Evolutionary conservation across 139 green algal genomes (phyloP), one percentile per base, ranked within the genome.

Genomic region (Astrephomene gubernaculifera): DNA sequence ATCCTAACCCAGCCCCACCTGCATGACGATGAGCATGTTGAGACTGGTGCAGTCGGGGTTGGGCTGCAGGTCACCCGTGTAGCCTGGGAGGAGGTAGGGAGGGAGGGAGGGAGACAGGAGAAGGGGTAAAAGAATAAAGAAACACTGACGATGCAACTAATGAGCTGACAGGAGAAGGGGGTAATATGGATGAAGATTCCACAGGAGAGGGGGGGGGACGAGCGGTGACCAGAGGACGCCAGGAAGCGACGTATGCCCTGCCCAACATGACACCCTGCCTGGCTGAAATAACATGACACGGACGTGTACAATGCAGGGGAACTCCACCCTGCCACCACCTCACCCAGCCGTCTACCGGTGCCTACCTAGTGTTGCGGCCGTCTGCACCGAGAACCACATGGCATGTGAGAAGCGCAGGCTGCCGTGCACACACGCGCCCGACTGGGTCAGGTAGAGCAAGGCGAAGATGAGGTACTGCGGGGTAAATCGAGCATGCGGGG

Each of bases 391-490:
- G 64, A 85, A 85, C 57, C 71, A 85, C 63, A 85, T 54, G n/a
- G 79, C 79, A 64, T 85, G 79, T 19, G 36, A 54, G 64, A 85
- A 85, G 29, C 35, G 38, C 63, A 74, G 75, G 33, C 44, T 24
- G 60, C 76, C 76, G 5, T 64, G 63, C 31, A 85, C 64, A 44
- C 79, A 85, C 0, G 21, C 1, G 27, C 54, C 45, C 3, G 64
- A 64, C 44, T 68, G 63, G 2, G 79, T 72, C 36, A 64, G 45
- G 64, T 85, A 85, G 31, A 85, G 79, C 43, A 90, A 65, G 45
- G 86, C 88, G 83, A 93, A 94, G 10, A 83, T 22, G 36, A 83
- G 68, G 70, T 92, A 94, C 87, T 92, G 87, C 79, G 49, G 78
- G n/a, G n/a, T n/a, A n/a, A n/a, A n/a, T n/a, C n/a, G n/a, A n/a